Evolutionary conservation across 2,329 filamentous ascomycete genomes (phyloP).

Genomic region (Rosellinia necatrix): DNA sequence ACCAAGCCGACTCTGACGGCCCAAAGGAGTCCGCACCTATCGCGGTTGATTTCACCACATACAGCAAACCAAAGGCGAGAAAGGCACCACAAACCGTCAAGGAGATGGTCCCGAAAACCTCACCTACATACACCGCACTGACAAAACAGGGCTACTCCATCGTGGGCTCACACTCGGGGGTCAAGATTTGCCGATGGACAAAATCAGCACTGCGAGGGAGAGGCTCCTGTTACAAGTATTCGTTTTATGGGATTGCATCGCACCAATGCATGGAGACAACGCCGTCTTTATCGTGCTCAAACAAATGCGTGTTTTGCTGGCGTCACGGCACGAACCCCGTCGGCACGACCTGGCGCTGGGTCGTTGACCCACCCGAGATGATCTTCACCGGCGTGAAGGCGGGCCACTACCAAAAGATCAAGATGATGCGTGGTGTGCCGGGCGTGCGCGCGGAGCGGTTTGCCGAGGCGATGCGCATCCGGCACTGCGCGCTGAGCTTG

Average conservation of each 20-base stretch:
- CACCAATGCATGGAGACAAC: constrained; percentile 99
- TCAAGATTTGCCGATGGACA: constrained; percentile 98
- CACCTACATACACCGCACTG: constrained; percentile 84
- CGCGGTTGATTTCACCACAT: constrained; percentile 86
- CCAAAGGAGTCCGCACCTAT: constrained; percentile 53
- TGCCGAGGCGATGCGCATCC: constrained; percentile 87
- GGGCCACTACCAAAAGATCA: constrained; percentile 96
- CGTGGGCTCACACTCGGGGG: constrained; percentile 91
- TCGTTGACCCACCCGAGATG: constrained; percentile 85
- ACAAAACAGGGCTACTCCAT: constrained; percentile 98
- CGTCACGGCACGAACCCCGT: constrained; percentile 96
- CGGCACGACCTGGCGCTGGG: constrained; percentile 95
- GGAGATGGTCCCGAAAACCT: constrained; percentile 92
- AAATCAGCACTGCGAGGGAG: constrained; percentile 93
- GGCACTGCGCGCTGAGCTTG: constrained; percentile 88
- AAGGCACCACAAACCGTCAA: constrained; percentile 60
- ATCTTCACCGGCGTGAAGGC: constrained; percentile 91
- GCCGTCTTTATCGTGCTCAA: constrained; percentile 91
- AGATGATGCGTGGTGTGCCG: constrained; percentile 92
- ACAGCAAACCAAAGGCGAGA: constrained; percentile 57
- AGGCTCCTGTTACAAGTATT: constrained; percentile 96
- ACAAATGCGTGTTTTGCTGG: constrained; percentile 99
- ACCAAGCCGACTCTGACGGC: constrained; percentile 43
- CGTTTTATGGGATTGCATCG: constrained; percentile 94
- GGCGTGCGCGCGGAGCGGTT: constrained; percentile 92